Evolutionary conservation across 2,329 filamentous ascomycete species (phyloP), one percentile per base, ranked within the genome.

Genomic region (Fusarium incarnatum): DNA sequence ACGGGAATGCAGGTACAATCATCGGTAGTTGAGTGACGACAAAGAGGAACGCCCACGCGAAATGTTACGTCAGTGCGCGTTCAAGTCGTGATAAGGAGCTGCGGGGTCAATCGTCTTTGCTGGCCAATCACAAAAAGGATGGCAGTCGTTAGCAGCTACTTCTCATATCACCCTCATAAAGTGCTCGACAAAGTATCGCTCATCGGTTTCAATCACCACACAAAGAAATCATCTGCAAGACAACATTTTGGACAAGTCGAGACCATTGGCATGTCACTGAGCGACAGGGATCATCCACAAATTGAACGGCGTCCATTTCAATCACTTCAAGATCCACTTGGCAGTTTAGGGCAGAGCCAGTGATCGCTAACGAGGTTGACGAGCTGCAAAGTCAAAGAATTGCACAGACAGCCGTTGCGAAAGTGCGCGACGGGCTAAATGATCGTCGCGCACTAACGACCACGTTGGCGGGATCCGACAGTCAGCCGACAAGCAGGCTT

Each of bases 31-130:
- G 4, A n/a, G 18, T 4, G 18, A 37, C 9, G 10, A n/a, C 18
- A 4, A 6, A 3, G 18, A 37, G 10, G n/a, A n/a, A 4, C 10
- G 6, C 11, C 11, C 34, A 37, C 34, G 34, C 18, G 34, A 37
- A n/a, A 37, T 37, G 18, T 18, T n/a, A n/a, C 34, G 18, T 37
- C 34, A 37, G 10, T 37, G 34, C 34, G 34, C 18, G 34, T 37
- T 37, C 32, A 6, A 18, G 32, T 37, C 34, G 34, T 18, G 34
- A n/a, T n/a, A 18, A n/a, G 4, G 6, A 4, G 10, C 4, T 37
- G 6, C 18, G 34, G 34, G 34, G 34, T 37, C 34, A 4, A 1
- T 11, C 0, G 3, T 1, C 0, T 11, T 4, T 11, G 6, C 2
- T 4, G 9, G 3, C 34, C 34, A 37, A 37, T 37, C 18, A n/a